Percentiles rank a stretch among this genome's conserved stretches.
phyloP scores from a whole-genome alignment of 345 rosid genomes.

The Excoecaria cochinchinensis region DNA sequence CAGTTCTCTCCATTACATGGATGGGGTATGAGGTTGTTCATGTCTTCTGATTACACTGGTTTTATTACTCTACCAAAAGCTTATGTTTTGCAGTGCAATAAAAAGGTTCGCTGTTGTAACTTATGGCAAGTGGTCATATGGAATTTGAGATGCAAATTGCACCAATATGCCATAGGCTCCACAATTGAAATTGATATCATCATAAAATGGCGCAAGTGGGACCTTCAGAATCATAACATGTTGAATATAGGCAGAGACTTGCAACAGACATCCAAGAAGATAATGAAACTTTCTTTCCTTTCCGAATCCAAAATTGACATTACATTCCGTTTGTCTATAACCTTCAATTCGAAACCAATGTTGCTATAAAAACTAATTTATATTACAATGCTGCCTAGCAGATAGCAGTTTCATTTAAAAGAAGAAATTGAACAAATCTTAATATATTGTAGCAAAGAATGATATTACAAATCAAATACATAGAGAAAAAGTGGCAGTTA shows the following conservation, averaged over 20 bases:
- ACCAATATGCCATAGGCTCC: too few species aligned
- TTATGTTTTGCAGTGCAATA: not conserved
- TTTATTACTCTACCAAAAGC: not conserved
- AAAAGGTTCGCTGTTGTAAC: not conserved
- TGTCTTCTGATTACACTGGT: not conserved
- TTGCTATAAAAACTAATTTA: slow-evolving; percentile 10
- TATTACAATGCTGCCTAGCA: not conserved
- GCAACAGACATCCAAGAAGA: not conserved
- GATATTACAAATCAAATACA: slow-evolving; percentile 50
- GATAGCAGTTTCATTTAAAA: not conserved
- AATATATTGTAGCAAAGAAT: slow-evolving; percentile 44
- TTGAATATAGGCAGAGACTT: not conserved
- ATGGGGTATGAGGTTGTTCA: slow-evolving; percentile 48
- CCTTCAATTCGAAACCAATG: not conserved
- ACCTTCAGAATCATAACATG: not conserved
- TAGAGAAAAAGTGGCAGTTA: slow-evolving; percentile 13
- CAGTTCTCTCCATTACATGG: slow-evolving; percentile 53
- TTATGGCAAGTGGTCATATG: too few species aligned
- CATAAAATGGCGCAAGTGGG: too few species aligned
- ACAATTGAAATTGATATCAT: too few species aligned
- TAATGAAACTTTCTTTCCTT: not conserved
- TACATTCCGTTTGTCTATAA: not conserved
- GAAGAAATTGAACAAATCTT: not conserved
- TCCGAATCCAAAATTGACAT: not conserved
- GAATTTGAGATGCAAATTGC: too few species aligned